Evolutionary conservation across 257 asterid species (phyloP).

Genomic region (Hygrophila difformis): DNA sequence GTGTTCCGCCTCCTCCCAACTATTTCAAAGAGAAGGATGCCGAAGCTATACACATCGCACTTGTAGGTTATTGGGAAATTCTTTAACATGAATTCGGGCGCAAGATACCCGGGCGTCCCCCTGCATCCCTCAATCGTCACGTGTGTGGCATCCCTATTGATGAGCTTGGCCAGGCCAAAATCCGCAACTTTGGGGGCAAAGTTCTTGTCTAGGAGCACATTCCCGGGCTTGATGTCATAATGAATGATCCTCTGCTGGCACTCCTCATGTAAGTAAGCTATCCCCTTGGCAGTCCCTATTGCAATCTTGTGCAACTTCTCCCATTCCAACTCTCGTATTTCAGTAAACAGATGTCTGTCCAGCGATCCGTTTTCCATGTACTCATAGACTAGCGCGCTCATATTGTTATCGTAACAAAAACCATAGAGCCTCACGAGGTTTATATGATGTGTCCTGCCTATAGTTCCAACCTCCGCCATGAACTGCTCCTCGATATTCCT

Average conservation of each 20-base stretch:
- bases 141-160: conserved; percentile 10
- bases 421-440: conserved; percentile 26
- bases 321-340: conserved; percentile 14
- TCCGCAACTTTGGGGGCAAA: too few species aligned
- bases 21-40: conserved; percentile 30
- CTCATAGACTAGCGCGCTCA: conserved; percentile 29
- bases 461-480: conserved; percentile 32
- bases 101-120: conserved; percentile 32
- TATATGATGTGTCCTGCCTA: conserved; percentile 27
- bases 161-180: too few species aligned
- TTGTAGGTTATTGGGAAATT: conserved; percentile 28
- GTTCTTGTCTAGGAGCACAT: too few species aligned
- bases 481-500: conserved; percentile 24
- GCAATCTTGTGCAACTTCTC: too few species aligned
- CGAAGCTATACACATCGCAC: conserved; percentile 34
- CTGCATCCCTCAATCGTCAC: conserved; percentile 23
- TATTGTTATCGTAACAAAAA: conserved; percentile 24
- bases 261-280: too few species aligned
- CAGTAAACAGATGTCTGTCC: conserved; percentile 22
- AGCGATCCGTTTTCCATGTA: conserved; percentile 29
- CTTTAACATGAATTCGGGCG: conserved; percentile 30
- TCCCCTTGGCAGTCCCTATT: too few species aligned
- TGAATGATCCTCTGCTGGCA: too few species aligned
- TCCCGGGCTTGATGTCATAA: too few species aligned
- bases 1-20: conserved; percentile 30